Conservation (phyloP, 805 yeast species). For the Candida maris region DNA sequence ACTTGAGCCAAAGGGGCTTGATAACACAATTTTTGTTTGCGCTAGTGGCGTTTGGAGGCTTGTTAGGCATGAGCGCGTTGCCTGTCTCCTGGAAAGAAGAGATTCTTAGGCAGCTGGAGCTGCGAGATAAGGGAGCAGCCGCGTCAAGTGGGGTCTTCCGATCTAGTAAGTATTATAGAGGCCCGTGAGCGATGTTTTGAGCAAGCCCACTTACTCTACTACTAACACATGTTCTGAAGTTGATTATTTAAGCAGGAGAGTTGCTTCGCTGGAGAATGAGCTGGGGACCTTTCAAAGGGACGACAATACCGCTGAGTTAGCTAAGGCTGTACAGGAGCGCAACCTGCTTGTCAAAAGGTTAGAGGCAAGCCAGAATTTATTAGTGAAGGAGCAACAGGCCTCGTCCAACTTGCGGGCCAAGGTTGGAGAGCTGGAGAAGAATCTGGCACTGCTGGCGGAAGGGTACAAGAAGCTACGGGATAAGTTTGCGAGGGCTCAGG, state of each 20-base stretch:
- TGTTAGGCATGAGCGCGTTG: background rate
- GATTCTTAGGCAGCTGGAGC: constrained; percentile 13
- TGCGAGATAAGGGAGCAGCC: constrained; percentile 17
- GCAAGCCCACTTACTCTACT: background rate
- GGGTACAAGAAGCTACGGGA: constrained; percentile 23
- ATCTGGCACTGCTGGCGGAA: constrained; percentile 19
- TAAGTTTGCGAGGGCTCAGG: constrained; percentile 20
- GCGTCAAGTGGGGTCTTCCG: constrained; percentile 11
- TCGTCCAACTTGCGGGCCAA: constrained; percentile 8
- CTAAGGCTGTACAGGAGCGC: constrained; percentile 10
- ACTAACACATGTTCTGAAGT: constrained; percentile 14
- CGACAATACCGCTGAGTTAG: constrained; percentile 15
- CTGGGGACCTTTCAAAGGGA: constrained; percentile 12
- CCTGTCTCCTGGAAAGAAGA: constrained; percentile 19
- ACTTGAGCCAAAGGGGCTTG: too few species aligned
- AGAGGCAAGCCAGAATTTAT: constrained; percentile 1
- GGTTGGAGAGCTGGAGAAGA: constrained; percentile 13
- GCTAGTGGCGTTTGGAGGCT: too few species aligned
- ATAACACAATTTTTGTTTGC: too few species aligned
- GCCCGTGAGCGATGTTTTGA: background rate
- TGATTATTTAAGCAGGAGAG: constrained; percentile 9
- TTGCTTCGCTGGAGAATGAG: constrained; percentile 13
- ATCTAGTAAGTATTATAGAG: constrained; percentile 20
- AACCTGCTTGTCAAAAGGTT: constrained; percentile 8
- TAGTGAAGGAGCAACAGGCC: constrained; percentile 9